Base-by-base conservation (phyloP, 108 stramenopile genomes). In the Fistulifera pelliculosa region DNA sequence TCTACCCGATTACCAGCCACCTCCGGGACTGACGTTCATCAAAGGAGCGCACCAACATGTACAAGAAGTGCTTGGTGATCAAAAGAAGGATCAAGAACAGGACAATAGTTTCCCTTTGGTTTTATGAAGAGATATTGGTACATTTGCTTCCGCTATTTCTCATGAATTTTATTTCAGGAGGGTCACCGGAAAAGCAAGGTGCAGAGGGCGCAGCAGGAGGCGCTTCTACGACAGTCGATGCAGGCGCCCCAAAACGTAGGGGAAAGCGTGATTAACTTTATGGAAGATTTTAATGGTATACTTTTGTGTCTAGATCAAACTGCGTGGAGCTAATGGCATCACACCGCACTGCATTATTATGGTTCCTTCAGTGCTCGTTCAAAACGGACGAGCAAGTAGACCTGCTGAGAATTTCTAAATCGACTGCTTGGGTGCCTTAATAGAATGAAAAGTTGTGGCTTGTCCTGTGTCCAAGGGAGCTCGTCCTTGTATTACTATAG, bases 111-210 rank as follows among this genome's bases (percentile, higher is more conserved):
- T n/a, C 1, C 45, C 54, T 13, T 35, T 28, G 61, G 71, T 18
- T 83, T 77, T 41, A 58, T 87, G 47, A 64, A 62, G 21, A 62
- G 61, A 54, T 90, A 90, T 58, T 90, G 89, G 89, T 90, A 90
- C 52, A 77, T 90, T 58, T 87, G 11, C 21, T 87, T 48, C 85
- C 89, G 2, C 47, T 90, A 44, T 49, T 73, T 4, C 47, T 90
- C 6, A 55, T 74, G 44, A 62, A 66, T 17, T 58, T 85, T 11
- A 69, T 83, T 24, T 52, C 21, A n/a, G 73, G 53, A 0, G 73
- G 66, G 15, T 54, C 68, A 11, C 74, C 54, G 42, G 39, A 42
- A 39, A 24, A 28, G 28, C 38, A 16, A 50, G 65, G 50, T 23
- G 27, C 54, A 25, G 38, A 39, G 38, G 54, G 38, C 4, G 38